Conservation (phyloP, 1,139 yeast genomes). For the Lodderomyces orthopsilosis region DNA sequence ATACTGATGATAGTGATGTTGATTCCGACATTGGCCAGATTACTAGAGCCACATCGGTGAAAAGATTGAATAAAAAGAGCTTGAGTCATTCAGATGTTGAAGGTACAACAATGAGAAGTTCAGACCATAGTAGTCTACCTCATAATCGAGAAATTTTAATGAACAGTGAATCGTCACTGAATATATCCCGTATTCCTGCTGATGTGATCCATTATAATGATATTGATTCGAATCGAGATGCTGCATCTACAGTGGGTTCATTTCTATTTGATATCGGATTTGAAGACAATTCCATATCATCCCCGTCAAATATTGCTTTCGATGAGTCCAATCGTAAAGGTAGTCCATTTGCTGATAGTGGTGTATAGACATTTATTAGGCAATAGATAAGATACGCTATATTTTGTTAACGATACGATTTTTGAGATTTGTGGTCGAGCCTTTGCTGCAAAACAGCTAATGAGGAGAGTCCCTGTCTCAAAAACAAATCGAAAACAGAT, state of each 20-base stretch:
- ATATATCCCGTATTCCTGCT: conserved; percentile 6
- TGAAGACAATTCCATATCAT: conserved; percentile 17
- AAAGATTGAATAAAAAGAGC: conserved; percentile 10
- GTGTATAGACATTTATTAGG: not conserved
- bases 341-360: conserved; percentile 21
- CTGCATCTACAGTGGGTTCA: conserved; percentile 24
- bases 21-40: conserved; percentile 50
- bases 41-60: conserved; percentile 42
- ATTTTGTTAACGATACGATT: too few species aligned
- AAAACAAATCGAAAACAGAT: too few species aligned
- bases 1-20: conserved; percentile 35
- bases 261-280: conserved; percentile 38
- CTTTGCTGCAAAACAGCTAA: too few species aligned
- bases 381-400: not conserved
- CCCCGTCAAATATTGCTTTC: conserved; percentile 3
- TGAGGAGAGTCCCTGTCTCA: too few species aligned
- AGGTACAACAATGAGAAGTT: conserved; percentile 1
- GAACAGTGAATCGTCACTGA: conserved; percentile 7
- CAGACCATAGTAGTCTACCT: not conserved
- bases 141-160: conserved; percentile 17
- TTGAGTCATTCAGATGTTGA: not conserved
- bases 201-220: conserved; percentile 10
- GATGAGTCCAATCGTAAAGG: conserved; percentile 17
- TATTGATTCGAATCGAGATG: conserved; percentile 9
- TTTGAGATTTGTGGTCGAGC: too few species aligned